These are phyloP conservation scores for Petunia axillaris DNA, from an alignment of 257 asterid genomes.

Conservation along the genomic window DNA sequence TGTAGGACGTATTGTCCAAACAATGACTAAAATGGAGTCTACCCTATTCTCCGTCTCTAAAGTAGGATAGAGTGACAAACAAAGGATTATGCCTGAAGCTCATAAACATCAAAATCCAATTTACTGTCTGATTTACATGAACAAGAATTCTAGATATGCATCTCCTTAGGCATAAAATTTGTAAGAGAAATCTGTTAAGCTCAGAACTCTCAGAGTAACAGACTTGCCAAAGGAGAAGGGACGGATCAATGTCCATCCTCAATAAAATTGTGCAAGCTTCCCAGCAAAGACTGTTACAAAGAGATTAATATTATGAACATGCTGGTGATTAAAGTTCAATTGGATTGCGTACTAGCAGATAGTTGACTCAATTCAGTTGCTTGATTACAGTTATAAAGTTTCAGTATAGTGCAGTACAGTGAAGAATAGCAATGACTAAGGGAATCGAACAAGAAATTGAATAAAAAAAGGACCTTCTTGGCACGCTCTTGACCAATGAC, in stretches of 20 bases:
- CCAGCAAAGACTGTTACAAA: not conserved
- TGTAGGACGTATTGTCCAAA: constrained; percentile 1
- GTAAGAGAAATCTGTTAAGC: not conserved
- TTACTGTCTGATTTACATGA: not conserved
- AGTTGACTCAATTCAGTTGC: not conserved
- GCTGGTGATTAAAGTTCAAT: not conserved
- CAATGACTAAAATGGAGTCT: not conserved
- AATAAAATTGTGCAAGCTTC: not conserved
- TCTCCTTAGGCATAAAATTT: not conserved
- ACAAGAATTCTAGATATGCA: constrained; percentile 20
- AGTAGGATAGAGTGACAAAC: not conserved
- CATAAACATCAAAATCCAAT: constrained; percentile 5
- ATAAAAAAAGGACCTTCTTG: constrained; percentile 64
- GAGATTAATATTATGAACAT: not conserved
- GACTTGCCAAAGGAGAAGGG: not conserved
- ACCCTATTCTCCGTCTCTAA: not conserved
- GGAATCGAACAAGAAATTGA: not conserved
- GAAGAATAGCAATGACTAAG: not conserved
- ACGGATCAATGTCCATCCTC: not conserved
- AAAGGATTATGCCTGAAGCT: not conserved
- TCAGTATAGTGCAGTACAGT: not conserved
- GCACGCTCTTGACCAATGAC: constrained; percentile 95
- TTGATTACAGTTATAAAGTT: not conserved
- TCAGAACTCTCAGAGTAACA: not conserved
- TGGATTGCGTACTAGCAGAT: not conserved